A percentile compares a stretch with the other conserved stretches of the same genome.
These are phyloP conservation scores for Jasminum sambac DNA, from an alignment of 257 asterid genomes.

Conservation along the genomic window DNA sequence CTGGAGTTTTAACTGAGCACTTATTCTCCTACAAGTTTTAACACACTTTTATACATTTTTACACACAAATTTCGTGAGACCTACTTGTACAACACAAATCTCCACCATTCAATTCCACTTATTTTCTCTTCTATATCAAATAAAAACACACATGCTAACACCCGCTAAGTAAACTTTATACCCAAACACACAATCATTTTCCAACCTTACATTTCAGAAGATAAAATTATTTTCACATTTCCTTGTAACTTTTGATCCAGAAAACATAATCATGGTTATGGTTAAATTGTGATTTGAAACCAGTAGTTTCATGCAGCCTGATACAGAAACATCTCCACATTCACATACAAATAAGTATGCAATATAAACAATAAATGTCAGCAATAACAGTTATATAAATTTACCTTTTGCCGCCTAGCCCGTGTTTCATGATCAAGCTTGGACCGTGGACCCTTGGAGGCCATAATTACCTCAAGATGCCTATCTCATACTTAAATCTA, in stretches of 20 bases:
- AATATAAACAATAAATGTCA: background rate
- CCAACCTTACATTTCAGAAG: too few relatives aligned
- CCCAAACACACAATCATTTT: too few relatives aligned
- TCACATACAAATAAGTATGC: background rate
- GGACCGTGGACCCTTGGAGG: constrained; percentile 97
- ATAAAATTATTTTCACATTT: too few relatives aligned
- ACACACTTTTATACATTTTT: too few relatives aligned
- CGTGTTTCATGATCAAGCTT: constrained; percentile 93
- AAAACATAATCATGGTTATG: constrained; percentile 4
- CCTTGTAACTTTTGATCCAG: background rate
- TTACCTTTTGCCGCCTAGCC: constrained; percentile 89
- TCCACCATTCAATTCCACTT: too few relatives aligned
- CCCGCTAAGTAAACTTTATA: too few relatives aligned
- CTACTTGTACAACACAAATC: too few relatives aligned
- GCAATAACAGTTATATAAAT: constrained; percentile 15
- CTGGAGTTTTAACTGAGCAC: too few relatives aligned
- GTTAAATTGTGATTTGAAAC: constrained; percentile 12
- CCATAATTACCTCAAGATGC: constrained; percentile 58
- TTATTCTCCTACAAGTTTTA: too few relatives aligned
- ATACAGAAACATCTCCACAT: constrained; percentile 10
- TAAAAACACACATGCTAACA: too few relatives aligned
- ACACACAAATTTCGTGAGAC: too few relatives aligned
- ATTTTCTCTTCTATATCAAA: too few relatives aligned
- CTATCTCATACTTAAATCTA: constrained; percentile 50
- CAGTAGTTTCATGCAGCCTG: constrained; percentile 8